These are phyloP conservation scores for Annulohypoxylon maeteangense DNA, from an alignment of 495 filamentous ascomycete species.

Conservation along the genomic window DNA sequence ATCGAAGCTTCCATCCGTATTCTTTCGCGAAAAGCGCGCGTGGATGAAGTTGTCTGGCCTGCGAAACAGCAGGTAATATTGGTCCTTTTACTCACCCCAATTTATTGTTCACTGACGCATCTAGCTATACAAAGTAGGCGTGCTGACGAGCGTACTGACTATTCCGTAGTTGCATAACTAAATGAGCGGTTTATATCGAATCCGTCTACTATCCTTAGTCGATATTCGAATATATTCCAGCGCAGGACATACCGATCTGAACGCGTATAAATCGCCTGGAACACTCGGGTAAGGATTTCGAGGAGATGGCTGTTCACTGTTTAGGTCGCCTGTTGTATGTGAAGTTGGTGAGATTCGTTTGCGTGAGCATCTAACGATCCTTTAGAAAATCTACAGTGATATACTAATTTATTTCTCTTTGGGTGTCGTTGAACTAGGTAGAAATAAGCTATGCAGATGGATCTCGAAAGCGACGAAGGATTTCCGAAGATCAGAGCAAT, in stretches of 20 bases:
- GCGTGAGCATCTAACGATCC: neutral
- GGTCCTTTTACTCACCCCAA: neutral
- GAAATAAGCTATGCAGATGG: neutral
- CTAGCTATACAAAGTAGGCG: neutral
- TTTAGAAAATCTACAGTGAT: neutral
- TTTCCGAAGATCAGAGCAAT: neutral
- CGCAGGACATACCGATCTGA: neutral
- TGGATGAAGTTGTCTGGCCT: neutral
- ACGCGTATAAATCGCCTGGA: neutral
- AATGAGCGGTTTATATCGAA: neutral
- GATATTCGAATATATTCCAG: neutral
- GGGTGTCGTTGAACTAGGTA: neutral
- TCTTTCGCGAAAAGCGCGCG: neutral
- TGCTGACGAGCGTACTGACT: neutral
- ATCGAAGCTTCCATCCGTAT: neutral
- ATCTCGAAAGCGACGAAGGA: neutral
- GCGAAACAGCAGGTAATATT: neutral
- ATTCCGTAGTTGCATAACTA: neutral
- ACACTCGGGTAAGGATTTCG: neutral
- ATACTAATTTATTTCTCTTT: neutral
- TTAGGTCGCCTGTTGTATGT: neutral
- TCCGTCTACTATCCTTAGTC: neutral
- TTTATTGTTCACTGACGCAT: neutral
- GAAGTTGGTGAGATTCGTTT: neutral
- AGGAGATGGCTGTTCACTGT: neutral